Evolutionary conservation across 2,329 filamentous ascomycete genomes (phyloP), one percentile per base, ranked within the genome.

Genomic region (Sporothrix dimorphospora): DNA sequence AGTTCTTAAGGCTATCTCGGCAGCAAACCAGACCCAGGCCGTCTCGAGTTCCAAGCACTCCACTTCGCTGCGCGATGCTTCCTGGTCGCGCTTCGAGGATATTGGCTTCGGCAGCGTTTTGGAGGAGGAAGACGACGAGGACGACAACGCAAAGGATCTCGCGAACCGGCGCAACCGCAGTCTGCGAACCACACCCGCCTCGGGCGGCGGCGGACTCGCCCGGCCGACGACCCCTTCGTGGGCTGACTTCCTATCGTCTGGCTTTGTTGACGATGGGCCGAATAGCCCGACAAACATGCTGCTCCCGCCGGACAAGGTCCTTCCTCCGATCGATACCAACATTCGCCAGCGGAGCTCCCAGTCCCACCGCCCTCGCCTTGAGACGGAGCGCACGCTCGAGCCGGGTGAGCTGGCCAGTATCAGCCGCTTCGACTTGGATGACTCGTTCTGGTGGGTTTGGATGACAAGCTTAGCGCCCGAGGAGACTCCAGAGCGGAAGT

Each of bases 391-490:
- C 30, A 85, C 89, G 53, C 85, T 98, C 0, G 94, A 98, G 75
- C 96, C 95, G 0, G 96, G 94, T 69, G 96, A 99, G 85, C 86
- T 99, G 72, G 96, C 96, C 40, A 98, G 94, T 79, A 97, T 99
- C 78, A 92, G 89, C 30, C 88, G 88, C 49, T 88, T 98, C 72
- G 91, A 96, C 74, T 85, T 99, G 5, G 96, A 99, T 77, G 95
- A 98, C 80, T 92, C 94, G 1, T 99, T 99, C 81, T 99, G 96
- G 96, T 98, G 96, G 95, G 96, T 98, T 4, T 99, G 96, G 96
- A 98, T 99, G 87, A 97, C 90, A 77, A 98, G 95, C 85, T 84
- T 99, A 78, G 94, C 95, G 1, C 92, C 90, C 0, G 96, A 99
- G 78, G 96, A 99, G 82, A 92, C 94, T 0, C 82, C 90, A 0